Conservation (phyloP, 495 filamentous ascomycete species). For the Tetracladium setigerum region DNA sequence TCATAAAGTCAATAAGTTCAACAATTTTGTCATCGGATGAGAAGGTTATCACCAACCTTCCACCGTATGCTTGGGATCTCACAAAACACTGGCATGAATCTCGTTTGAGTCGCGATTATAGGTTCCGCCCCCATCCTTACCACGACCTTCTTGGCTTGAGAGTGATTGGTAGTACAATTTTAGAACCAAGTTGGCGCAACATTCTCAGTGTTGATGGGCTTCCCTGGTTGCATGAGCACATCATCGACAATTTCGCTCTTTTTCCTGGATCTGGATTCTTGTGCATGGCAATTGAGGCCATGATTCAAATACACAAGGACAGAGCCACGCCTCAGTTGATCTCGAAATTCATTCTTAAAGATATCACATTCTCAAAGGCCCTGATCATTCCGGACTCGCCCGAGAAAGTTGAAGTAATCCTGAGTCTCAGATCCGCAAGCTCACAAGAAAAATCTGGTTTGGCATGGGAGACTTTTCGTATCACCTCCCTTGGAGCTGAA, state of each 20-base stretch:
- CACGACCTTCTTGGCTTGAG: slow-evolving; percentile 33
- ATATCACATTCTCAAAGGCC: neutral
- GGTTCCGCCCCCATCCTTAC: slow-evolving; percentile 18
- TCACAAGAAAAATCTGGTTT: too few relatives aligned
- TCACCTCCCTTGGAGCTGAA: neutral
- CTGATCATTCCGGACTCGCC: neutral
- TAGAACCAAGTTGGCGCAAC: slow-evolving; percentile 34
- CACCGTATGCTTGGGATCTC: slow-evolving; percentile 28
- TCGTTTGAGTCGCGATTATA: slow-evolving; percentile 21
- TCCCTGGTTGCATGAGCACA: slow-evolving; percentile 21
- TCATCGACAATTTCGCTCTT: slow-evolving; percentile 14
- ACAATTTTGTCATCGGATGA: neutral
- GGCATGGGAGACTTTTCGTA: neutral
- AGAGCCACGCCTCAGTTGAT: too few relatives aligned
- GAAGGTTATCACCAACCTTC: slow-evolving; percentile 26
- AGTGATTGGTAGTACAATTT: slow-evolving; percentile 36
- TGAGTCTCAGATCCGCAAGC: too few relatives aligned
- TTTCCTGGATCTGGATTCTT: slow-evolving; percentile 35
- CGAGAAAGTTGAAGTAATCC: neutral
- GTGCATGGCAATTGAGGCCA: slow-evolving; percentile 32
- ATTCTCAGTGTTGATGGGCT: slow-evolving; percentile 27
- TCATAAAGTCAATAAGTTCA: neutral
- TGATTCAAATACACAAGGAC: slow-evolving; percentile 6
- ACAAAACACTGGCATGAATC: slow-evolving; percentile 24
- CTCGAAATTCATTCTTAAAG: neutral